Conservation (phyloP, 768 basidiomycete genomes). For the Serendipita indica region DNA sequence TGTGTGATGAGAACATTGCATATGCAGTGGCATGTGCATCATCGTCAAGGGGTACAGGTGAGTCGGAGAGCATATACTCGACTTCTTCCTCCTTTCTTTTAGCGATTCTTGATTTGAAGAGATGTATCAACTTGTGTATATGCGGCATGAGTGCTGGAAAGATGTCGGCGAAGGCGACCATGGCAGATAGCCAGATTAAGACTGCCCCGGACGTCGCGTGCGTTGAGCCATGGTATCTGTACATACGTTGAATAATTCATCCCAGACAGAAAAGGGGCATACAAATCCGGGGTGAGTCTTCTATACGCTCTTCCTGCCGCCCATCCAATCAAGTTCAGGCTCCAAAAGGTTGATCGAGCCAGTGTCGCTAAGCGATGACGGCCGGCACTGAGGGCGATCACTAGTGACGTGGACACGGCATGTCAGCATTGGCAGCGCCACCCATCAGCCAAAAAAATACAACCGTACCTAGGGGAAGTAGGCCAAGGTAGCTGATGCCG, state of each 20-base stretch:
- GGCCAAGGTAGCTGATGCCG: slow-evolving; percentile 66
- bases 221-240: slow-evolving; percentile 29
- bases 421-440: slow-evolving; percentile 66
- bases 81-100: too few species aligned
- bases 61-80: too few species aligned
- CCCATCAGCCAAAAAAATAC: slow-evolving; percentile 1
- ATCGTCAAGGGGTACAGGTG: too few species aligned
- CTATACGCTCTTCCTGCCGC: slow-evolving; percentile 19
- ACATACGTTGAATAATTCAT: neutral
- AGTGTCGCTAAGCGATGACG: slow-evolving; percentile 40
- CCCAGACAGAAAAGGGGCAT: neutral
- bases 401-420: slow-evolving; percentile 50
- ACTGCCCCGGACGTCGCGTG: slow-evolving; percentile 55
- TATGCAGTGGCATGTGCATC: too few species aligned
- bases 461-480: slow-evolving; percentile 59
- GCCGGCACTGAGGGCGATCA: slow-evolving; percentile 51
- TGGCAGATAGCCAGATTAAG: slow-evolving; percentile 31
- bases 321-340: neutral
- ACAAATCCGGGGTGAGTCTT: slow-evolving; percentile 42
- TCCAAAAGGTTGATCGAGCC: slow-evolving; percentile 14
- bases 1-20: too few species aligned
- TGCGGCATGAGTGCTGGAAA: too few species aligned
- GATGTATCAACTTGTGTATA: too few species aligned
- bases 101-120: too few species aligned
- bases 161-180: slow-evolving; percentile 41